Evolutionary conservation across 495 filamentous ascomycete species (phyloP).

Genomic region (Parathielavia hyrcaniae): DNA sequence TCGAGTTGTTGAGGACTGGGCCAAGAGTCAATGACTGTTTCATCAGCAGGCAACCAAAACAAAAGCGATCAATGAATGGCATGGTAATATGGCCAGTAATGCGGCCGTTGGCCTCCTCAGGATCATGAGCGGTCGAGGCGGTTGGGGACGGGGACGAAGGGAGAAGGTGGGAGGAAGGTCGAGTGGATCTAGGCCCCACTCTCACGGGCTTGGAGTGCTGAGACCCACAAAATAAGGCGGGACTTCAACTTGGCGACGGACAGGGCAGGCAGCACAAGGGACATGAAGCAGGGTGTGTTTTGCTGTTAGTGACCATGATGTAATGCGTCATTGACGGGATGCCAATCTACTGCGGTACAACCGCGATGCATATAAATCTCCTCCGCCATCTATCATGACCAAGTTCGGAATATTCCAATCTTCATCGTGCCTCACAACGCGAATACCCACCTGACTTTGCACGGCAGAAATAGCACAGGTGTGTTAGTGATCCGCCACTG

Average conservation of each 20-base stretch:
- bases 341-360: conserved; percentile 1
- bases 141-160: background rate
- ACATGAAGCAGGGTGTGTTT: background rate
- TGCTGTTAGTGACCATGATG: conserved; percentile 22
- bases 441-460: too few species aligned
- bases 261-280: background rate
- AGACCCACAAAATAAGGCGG: background rate
- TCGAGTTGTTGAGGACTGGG: background rate
- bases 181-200: background rate
- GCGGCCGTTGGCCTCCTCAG: conserved; percentile 15
- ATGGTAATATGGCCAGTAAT: conserved; percentile 26
- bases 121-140: background rate
- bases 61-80: conserved; percentile 17
- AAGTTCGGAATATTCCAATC: too few species aligned
- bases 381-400: too few species aligned
- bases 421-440: too few species aligned
- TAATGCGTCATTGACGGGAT: conserved; percentile 18
- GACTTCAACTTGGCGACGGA: background rate
- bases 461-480: too few species aligned
- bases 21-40: background rate
- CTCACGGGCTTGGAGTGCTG: background rate
- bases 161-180: background rate
- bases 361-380: background rate
- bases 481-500: too few species aligned
- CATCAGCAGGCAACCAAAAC: conserved; percentile 18